Evolutionary conservation across 805 yeast genomes (phyloP), one percentile per base, ranked within the genome.

Genomic region (Candida chauliodis): DNA sequence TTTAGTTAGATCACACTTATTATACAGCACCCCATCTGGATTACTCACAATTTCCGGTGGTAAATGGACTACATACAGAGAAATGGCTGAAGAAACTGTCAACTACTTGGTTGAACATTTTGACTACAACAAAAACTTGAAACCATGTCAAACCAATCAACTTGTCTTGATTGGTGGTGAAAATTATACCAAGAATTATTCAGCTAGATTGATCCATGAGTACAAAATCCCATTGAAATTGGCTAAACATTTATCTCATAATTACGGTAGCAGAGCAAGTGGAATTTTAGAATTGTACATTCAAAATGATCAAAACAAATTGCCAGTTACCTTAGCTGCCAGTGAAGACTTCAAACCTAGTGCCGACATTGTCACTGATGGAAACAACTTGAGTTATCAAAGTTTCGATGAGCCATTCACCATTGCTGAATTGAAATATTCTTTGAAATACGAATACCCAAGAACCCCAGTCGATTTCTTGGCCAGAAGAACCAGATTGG

Each of bases 41-140:
- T 75, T 90, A 50, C 72, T 90, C 27, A 90, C 98, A 27, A 84
- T 90, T 49, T 82, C 95, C 14, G 98, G 97, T 54, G 98, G 98
- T 61, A 90, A 90, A 69, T 90, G 98, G 98, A 90, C 98, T 38
- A 90, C 98, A 25, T 91, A 90, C 71, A 78, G 97, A 69, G 95
- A 88, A 69, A 90, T 90, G 97, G 96, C 97, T 16, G 81, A 90
- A 67, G 96, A 91, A 68, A 86, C 96, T 31, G 81, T 90, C 33
- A 81, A 86, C 60, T 78, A 78, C 49, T 79, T 84, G 38, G 71
- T 86, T 34, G 70, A 76, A 55, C 49, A 57, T 30, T 63, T 63
- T 40, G 65, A 66, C 36, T 69, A 73, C 37, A 63, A 34, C 34
- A 58, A 62, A 30, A 43, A 47, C 17, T 46, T 52, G 34, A 56